Evolutionary conservation across 306 rosid species (phyloP), one percentile per base, ranked within the genome.

Genomic region (Mucuna pruriens): DNA sequence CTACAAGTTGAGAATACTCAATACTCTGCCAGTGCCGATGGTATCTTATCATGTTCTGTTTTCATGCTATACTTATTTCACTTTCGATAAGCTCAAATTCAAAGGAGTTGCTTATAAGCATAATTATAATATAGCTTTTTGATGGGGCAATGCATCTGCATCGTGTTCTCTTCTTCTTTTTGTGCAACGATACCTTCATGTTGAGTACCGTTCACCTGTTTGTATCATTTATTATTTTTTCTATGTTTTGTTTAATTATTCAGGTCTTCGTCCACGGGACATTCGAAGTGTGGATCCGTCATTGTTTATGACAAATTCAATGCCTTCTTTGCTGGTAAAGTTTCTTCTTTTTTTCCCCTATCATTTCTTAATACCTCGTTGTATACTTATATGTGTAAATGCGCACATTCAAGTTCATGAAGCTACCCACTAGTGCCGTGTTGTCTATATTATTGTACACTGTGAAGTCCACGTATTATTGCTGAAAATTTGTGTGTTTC

Each of bases 211-310:
- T 19, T 17, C 49, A 51, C 57, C 7, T 29, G 8, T 52, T 72
- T 66, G 1, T 39, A 64, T 65, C 0, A 9, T 9, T 26, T 34
- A 4, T 19, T 63, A 29, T 0, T 19, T 22, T 22, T 77, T 85
- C 38, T 19, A 13, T 67, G 22, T 80, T 2, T 71, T 81, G 58
- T 69, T 83, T 80, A 49, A 55, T 52, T 74, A 25, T 75, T 79
- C 90, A 96, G 99, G 99, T 65, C 98, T 96, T 80, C 98, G 98
- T 76, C 99, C 98, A 2, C 94, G 99, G 79, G 99, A 96, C 83
- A 82, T 96, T 64, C 89, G 98, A 79, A 96, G 98, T 90, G 94
- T 96, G 82, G 99, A 96, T 80, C 99, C 99, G 9, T 96, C 97
- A 16, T 80, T 96, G 86, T 96, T 93, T 90, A 83, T 96, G 84